Base-by-base conservation (phyloP, 495 filamentous ascomycete genomes). In the Aspergillus homomorphus region DNA sequence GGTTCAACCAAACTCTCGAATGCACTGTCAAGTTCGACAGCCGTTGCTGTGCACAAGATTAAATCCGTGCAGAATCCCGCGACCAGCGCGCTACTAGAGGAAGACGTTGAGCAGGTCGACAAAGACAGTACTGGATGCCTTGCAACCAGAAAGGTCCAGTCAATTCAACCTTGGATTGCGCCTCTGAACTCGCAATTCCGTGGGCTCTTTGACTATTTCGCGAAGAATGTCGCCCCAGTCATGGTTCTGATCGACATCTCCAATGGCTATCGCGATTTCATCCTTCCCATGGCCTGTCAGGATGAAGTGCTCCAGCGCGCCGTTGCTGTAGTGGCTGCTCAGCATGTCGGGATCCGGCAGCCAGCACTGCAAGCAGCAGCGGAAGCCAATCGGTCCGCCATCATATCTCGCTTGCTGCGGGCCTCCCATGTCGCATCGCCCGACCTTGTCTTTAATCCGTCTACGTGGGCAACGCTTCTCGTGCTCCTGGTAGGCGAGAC, bases 221-320 rank as follows among this genome's bases (percentile, higher is more conserved):
- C 65, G 7, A 24, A 58, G 19, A 54, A 64, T 33, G 61, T 67
- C 15, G 65, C 65, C 6, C 65, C 65, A 10, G 62, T 67, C 18
- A 67, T 67, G 65, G 65, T 67, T 1, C 45, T 67, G 1, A 42
- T 67, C 56, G 42, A 57, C 33, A 76, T 84, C 57, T 82, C 83
- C 56, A 91, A 91, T 69, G 87, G 89, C 16, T 92, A 91, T 71
- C 86, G 88, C 58, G 85, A 88, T 57, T 82, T 90, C 69, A 72
- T 93, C 56, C 75, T 93, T 8, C 87, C 88, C 10, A 83, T 92
- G 70, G 89, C 89, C 0, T 79, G 88, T 33, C 73, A 82, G 45
- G 84, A 93, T 66, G 77, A 80, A 54, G 85, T 89, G 10, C 77
- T 93, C 7, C 91, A 91, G 86, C 87, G 90, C 64, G 90, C 88